Percentiles rank a stretch among this genome's conserved stretches.
These are phyloP conservation scores for Eutrema japonicum DNA, from an alignment of 345 rosid species.

Conservation along the genomic window DNA sequence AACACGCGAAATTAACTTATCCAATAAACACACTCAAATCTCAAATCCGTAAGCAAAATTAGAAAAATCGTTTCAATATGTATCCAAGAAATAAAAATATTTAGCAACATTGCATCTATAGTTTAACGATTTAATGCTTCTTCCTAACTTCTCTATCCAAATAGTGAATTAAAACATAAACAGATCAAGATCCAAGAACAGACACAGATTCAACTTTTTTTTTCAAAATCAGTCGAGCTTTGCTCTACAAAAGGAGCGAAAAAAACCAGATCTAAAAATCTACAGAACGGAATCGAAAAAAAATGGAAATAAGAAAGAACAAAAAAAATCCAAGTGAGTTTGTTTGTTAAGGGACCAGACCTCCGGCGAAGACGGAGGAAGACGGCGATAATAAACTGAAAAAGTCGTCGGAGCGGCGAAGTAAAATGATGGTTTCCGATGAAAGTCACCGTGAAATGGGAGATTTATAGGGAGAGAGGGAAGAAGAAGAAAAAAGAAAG, in stretches of 20 bases:
- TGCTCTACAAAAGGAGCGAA: neutral
- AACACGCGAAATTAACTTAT: conserved; percentile 28
- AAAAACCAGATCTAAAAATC: conserved; percentile 38
- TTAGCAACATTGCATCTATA: conserved; percentile 32
- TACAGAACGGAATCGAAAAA: conserved; percentile 7
- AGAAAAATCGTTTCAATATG: neutral
- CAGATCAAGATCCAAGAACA: conserved; percentile 53
- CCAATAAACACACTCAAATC: neutral
- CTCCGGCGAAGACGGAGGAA: neutral
- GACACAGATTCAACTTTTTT: conserved; percentile 12
- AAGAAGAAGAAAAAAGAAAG: conserved; percentile 36
- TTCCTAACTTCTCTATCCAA: neutral
- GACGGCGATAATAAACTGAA: neutral
- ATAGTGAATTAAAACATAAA: neutral
- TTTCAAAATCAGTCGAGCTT: neutral
- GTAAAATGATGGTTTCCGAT: conserved; percentile 36
- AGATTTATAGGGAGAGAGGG: conserved; percentile 34
- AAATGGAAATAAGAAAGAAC: neutral
- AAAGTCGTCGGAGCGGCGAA: conserved; percentile 29
- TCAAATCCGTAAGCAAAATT: neutral
- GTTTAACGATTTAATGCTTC: neutral
- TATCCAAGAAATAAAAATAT: neutral
- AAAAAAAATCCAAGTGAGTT: conserved; percentile 24
- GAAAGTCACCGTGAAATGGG: conserved; percentile 46
- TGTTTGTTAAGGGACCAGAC: conserved; percentile 27